phyloP scores from a whole-genome alignment of 2,329 filamentous ascomycete genomes.

The Tricladium varicosporioides region DNA sequence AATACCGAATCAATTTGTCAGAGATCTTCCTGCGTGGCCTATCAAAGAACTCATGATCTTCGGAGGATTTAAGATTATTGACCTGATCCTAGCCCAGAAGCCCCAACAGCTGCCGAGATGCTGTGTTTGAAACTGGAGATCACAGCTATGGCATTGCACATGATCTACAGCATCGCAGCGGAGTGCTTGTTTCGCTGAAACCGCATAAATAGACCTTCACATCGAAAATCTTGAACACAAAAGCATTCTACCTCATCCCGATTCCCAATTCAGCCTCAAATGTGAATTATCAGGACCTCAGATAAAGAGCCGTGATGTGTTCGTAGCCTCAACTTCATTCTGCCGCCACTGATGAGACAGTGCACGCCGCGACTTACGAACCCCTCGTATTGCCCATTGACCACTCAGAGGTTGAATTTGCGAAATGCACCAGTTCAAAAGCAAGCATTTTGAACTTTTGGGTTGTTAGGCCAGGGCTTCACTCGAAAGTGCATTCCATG shows the following conservation, averaged over 20 bases:
- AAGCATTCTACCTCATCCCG: too few relatives aligned
- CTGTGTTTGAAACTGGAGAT: background rate
- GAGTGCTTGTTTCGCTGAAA: background rate
- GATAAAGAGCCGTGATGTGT: background rate
- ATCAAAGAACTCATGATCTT: background rate
- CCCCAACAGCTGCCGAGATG: background rate
- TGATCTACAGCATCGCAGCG: background rate
- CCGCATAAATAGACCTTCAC: background rate
- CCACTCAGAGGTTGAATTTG: background rate
- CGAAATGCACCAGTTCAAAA: background rate
- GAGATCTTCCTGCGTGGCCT: too few relatives aligned
- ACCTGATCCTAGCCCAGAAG: background rate
- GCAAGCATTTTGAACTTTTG: too few relatives aligned
- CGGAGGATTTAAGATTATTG: background rate
- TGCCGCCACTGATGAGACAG: constrained; percentile 18
- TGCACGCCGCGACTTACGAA: constrained; percentile 11
- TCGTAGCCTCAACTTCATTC: background rate
- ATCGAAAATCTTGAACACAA: background rate
- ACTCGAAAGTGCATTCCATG: too few relatives aligned
- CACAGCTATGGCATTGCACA: background rate
- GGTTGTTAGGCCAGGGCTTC: too few relatives aligned
- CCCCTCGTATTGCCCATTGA: constrained; percentile 15
- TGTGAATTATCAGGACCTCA: background rate
- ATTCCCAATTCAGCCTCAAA: too few relatives aligned
- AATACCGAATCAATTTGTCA: background rate